A percentile compares a stretch with the other conserved stretches of the same genome.
Conservation (phyloP, 305 asterid species). For the Fraxinus sp. region DNA sequence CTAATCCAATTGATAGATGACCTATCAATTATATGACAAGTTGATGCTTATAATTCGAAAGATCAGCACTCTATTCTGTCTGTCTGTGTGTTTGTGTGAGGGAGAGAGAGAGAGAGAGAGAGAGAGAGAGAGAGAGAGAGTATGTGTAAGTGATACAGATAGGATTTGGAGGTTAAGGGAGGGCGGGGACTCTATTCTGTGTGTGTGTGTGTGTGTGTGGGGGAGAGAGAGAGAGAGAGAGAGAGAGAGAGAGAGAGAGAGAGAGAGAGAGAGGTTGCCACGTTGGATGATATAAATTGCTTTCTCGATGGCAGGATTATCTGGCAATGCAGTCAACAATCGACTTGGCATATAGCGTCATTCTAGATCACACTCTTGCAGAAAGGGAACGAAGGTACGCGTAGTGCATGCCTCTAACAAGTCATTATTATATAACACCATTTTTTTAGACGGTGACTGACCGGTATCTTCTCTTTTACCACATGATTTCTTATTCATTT, state of each 20-base stretch:
- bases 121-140: slow-evolving; percentile 14
- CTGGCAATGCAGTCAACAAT: slow-evolving; percentile 66
- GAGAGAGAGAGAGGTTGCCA: slow-evolving; percentile 6
- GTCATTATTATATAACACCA: neutral
- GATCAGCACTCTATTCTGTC: neutral
- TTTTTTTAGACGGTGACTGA: slow-evolving; percentile 2
- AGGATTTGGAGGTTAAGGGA: too few species aligned
- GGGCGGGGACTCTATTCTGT: too few species aligned
- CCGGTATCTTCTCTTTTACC: slow-evolving; percentile 2
- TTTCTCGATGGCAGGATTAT: slow-evolving; percentile 67
- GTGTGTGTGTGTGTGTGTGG: too few species aligned
- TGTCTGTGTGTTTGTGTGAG: too few species aligned
- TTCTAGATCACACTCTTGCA: slow-evolving; percentile 94
- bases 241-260: neutral
- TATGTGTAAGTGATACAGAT: too few species aligned
- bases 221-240: neutral
- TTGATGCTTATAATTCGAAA: slow-evolving; percentile 1
- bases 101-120: neutral
- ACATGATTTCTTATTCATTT: neutral
- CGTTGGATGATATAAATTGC: slow-evolving; percentile 16
- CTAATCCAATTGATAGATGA: slow-evolving; percentile 2
- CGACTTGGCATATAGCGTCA: slow-evolving; percentile 91
- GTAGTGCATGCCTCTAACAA: slow-evolving; percentile 7
- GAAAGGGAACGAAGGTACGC: slow-evolving; percentile 95
- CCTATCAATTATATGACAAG: neutral